These are phyloP conservation scores for Xanthoparmelia taractica DNA, from an alignment of 495 filamentous ascomycete species.

Conservation along the genomic window DNA sequence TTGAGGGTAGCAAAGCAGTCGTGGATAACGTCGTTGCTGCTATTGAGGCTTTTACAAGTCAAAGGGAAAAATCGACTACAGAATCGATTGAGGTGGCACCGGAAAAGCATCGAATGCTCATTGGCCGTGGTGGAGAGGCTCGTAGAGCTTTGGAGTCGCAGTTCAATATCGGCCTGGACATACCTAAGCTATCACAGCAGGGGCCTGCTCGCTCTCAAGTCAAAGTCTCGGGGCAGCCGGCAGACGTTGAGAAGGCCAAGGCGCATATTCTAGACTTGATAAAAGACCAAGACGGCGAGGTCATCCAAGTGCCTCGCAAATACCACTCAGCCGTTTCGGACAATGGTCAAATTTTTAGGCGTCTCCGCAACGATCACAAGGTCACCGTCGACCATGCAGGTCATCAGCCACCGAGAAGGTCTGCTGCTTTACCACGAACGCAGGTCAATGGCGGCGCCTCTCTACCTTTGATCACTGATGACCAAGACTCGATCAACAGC, in stretches of 20 bases:
- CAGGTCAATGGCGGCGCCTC: slow-evolving; percentile 44
- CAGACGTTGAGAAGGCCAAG: slow-evolving; percentile 75
- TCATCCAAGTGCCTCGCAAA: slow-evolving; percentile 66
- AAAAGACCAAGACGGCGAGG: slow-evolving; percentile 84
- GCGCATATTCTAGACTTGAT: slow-evolving; percentile 67
- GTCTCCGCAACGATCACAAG: slow-evolving; percentile 67
- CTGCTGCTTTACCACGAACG: slow-evolving; percentile 37
- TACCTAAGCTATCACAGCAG: slow-evolving; percentile 65
- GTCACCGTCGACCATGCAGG: slow-evolving; percentile 88
- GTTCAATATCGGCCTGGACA: slow-evolving; percentile 82
- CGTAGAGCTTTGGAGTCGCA: slow-evolving; percentile 78
- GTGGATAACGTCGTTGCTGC: slow-evolving; percentile 82
- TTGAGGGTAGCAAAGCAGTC: slow-evolving; percentile 73
- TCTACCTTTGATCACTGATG: slow-evolving; percentile 85
- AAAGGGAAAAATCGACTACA: slow-evolving; percentile 70
- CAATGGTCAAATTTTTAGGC: slow-evolving; percentile 87
- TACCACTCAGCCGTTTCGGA: slow-evolving; percentile 80
- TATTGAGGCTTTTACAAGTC: slow-evolving; percentile 68
- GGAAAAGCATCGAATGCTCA: slow-evolving; percentile 82
- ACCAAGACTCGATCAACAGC: slow-evolving; percentile 50
- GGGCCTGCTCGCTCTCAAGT: slow-evolving; percentile 61
- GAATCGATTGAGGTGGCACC: slow-evolving; percentile 71
- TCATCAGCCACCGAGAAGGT: slow-evolving; percentile 61
- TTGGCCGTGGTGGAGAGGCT: slow-evolving; percentile 83
- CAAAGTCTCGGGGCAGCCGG: slow-evolving; percentile 72